Conservation (phyloP, 2,329 filamentous ascomycete genomes). For the Fusarium humuli region DNA sequence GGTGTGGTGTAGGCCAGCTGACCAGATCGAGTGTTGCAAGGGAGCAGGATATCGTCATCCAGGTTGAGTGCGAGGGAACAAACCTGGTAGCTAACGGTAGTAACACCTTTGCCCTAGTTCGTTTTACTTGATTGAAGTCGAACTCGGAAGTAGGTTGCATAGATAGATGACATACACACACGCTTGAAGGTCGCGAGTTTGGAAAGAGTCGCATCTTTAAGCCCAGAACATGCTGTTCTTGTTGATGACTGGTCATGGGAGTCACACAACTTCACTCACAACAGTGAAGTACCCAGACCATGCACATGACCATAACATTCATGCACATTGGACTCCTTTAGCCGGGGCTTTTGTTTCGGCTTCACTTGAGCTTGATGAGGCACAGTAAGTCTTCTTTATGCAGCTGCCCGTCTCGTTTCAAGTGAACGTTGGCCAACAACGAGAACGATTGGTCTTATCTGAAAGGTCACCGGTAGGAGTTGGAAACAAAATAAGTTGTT, state of each 20-base stretch:
- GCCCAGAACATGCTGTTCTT: background rate
- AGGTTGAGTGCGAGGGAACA: background rate
- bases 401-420: constrained; percentile 29
- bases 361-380: constrained; percentile 5
- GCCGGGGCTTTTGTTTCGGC: constrained; percentile 30
- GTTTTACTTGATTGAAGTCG: background rate
- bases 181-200: constrained; percentile 6
- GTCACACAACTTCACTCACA: constrained; percentile 18
- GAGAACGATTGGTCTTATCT: constrained; percentile 6
- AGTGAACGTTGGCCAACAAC: constrained; percentile 8
- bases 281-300: constrained; percentile 9
- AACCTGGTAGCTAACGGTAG: background rate
- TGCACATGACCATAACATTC: constrained; percentile 11
- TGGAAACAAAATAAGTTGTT: constrained; percentile 4
- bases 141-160: background rate
- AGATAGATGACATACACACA: background rate
- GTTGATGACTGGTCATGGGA: constrained; percentile 10
- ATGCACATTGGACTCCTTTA: constrained; percentile 1
- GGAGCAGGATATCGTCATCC: background rate
- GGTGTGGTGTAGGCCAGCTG: constrained; percentile 13
- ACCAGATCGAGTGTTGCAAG: background rate
- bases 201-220: constrained; percentile 23
- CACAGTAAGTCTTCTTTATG: constrained; percentile 10
- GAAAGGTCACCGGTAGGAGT: background rate
- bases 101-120: background rate